Percentiles rank a stretch among this genome's conserved stretches.
These are phyloP conservation scores for Pythium brassicae DNA, from an alignment of 352 stramenopile genomes.

Conservation along the genomic window DNA sequence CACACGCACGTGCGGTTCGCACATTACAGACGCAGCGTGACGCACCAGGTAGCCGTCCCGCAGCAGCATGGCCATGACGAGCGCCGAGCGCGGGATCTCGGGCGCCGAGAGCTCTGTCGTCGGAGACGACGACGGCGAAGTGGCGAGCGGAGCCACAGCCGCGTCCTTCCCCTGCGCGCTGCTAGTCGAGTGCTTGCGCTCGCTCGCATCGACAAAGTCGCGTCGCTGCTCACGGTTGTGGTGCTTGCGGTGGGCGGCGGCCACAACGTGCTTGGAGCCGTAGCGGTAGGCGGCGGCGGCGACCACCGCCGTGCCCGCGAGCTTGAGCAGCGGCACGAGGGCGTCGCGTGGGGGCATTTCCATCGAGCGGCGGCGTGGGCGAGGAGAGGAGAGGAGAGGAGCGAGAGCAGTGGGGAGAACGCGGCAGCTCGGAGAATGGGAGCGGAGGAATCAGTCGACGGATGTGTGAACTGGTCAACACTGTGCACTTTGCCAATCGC, in stretches of 20 bases:
- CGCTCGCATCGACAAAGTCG: not conserved
- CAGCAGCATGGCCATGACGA: conserved; percentile 36
- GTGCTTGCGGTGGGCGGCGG: conserved; percentile 12
- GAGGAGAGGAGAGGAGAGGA: not conserved
- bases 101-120: conserved; percentile 7
- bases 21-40: not conserved
- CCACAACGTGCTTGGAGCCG: conserved; percentile 13
- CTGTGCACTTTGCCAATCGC: too few species aligned
- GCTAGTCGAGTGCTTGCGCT: conserved; percentile 13
- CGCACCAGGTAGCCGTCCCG: conserved; percentile 46
- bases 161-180: not conserved
- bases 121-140: not conserved
- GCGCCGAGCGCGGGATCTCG: conserved; percentile 19
- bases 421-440: not conserved
- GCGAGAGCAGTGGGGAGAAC: not conserved
- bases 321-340: conserved; percentile 31
- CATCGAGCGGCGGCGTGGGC: not conserved
- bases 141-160: conserved; percentile 1
- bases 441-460: not conserved
- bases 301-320: conserved; percentile 26
- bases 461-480: not conserved
- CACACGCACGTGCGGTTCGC: not conserved
- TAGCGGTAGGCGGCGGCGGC: conserved; percentile 24
- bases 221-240: not conserved
- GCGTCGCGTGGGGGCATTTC: conserved; percentile 20